Evolutionary conservation across 352 stramenopile species (phyloP), one percentile per base, ranked within the genome.

Genomic region (Globisporangium acanthophoron): DNA sequence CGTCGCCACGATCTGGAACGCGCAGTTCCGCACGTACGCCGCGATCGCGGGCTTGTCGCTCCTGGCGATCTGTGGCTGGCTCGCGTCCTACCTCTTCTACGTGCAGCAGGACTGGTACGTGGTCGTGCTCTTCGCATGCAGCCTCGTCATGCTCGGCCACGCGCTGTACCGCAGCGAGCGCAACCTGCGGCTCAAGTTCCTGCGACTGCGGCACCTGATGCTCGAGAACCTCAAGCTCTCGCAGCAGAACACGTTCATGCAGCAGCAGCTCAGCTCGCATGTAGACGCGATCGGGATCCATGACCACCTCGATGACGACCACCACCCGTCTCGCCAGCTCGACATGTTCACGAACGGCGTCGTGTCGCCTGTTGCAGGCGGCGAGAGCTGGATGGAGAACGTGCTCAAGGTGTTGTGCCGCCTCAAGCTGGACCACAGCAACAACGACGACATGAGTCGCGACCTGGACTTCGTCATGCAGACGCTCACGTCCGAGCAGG

Each of bases 311-410:
- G 12, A 41, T 6, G 7, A 6, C 29, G 41, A 40, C 24, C 41
- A 55, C 47, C 27, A 39, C 15, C n/a, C 27, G 18, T 15, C 29
- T 8, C 27, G n/a, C 18, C 27, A 20, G 31, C 37, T 31, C 49
- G 49, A 54, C 16, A 2, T 2, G 5, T 54, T 27, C 21, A 33
- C 20, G 37, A 56, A 33, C 20, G 47, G n/a, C 61, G 41, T 46
- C 8, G 31, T 27, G 18, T 47, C 48, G 21, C 9, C 37, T 43
- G 47, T 21, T 21, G 7, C 39, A 37, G 70, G 82, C 13, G 79
- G 76, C n/a, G 79, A 89, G 43, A 87, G 74, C 54, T 80, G 70
- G 62, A 87, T 90, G 80, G 80, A 87, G 55, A 80, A 86, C 64
- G 76, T 90, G 37, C 74, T 88, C 39, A 76, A 75, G 46, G 78